A percentile compares a stretch with the other conserved stretches of the same genome.
These are phyloP conservation scores for Magnolia sinica DNA, from an alignment of 164 flowering plant genomes.

Conservation along the genomic window DNA sequence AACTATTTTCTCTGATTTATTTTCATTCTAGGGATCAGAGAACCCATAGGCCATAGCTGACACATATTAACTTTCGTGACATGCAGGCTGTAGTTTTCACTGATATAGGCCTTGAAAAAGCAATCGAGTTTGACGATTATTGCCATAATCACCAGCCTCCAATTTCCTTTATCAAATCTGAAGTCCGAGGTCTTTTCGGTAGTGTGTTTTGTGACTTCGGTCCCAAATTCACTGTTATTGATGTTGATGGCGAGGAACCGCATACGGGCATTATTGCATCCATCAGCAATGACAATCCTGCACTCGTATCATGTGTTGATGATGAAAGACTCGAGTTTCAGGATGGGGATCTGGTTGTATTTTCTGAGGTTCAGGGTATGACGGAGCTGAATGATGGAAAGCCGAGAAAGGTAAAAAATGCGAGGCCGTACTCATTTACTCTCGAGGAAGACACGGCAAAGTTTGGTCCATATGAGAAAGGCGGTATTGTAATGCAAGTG, in stretches of 20 bases:
- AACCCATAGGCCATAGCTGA: neutral
- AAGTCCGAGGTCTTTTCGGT: constrained; percentile 86
- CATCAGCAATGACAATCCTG: constrained; percentile 76
- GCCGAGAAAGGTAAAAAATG: constrained; percentile 64
- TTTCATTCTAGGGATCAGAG: too few relatives aligned
- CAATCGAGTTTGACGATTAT: constrained; percentile 68
- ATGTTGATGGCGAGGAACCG: constrained; percentile 91
- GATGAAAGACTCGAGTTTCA: constrained; percentile 88
- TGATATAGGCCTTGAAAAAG: constrained; percentile 57
- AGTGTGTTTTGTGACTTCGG: constrained; percentile 83
- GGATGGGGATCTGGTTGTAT: constrained; percentile 90
- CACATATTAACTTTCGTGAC: neutral
- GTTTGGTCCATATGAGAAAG: constrained; percentile 56
- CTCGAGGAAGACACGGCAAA: constrained; percentile 83
- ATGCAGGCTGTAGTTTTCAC: constrained; percentile 86
- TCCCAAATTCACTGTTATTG: constrained; percentile 69
- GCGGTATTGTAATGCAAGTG: constrained; percentile 89
- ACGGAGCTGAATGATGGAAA: constrained; percentile 81
- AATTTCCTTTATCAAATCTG: constrained; percentile 72
- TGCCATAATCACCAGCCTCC: constrained; percentile 80
- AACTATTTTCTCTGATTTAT: too few relatives aligned
- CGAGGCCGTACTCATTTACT: constrained; percentile 67
- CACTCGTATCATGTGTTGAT: constrained; percentile 79
- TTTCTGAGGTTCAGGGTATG: constrained; percentile 87
- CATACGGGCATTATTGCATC: constrained; percentile 86